Percentiles rank a stretch among this genome's conserved stretches.
phyloP scores from a whole-genome alignment of 768 basidiomycete species.

The Boletus barrowsii region DNA sequence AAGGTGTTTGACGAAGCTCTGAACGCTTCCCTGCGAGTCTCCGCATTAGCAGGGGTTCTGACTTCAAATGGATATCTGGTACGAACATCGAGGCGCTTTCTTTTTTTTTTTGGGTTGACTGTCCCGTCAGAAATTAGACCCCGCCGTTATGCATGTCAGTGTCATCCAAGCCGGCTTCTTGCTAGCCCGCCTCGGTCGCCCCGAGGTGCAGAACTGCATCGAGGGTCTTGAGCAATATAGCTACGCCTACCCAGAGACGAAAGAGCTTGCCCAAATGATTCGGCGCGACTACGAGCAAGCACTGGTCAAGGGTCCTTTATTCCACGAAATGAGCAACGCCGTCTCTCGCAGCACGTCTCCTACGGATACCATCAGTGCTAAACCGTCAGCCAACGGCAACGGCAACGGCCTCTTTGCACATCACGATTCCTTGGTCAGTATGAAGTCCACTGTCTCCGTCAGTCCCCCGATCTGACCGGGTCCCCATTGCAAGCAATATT shows the following conservation, averaged over 20 bases:
- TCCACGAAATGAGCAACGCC: slow-evolving; percentile 41
- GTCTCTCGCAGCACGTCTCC: slow-evolving; percentile 26
- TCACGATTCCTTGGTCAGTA: slow-evolving; percentile 22
- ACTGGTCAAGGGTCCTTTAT: slow-evolving; percentile 34
- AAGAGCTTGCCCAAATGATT: slow-evolving; percentile 71
- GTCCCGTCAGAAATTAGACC: slow-evolving; percentile 61
- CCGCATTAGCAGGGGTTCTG: slow-evolving; percentile 84
- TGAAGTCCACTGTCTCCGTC: background rate
- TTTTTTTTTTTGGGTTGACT: slow-evolving; percentile 10
- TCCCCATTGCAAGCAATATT: slow-evolving; percentile 16
- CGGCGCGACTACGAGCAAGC: slow-evolving; percentile 45
- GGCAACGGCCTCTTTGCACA: slow-evolving; percentile 16
- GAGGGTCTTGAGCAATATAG: slow-evolving; percentile 86
- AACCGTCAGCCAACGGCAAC: slow-evolving; percentile 15
- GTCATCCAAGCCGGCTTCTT: slow-evolving; percentile 81
- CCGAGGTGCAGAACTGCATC: slow-evolving; percentile 81
- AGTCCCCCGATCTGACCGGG: slow-evolving; percentile 12
- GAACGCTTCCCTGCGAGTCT: slow-evolving; percentile 82
- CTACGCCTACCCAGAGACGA: slow-evolving; percentile 82
- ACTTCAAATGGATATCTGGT: slow-evolving; percentile 87
- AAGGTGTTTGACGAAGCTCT: slow-evolving; percentile 79
- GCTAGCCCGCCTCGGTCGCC: slow-evolving; percentile 77
- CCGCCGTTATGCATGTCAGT: slow-evolving; percentile 86
- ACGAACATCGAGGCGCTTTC: slow-evolving; percentile 21
- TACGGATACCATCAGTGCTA: slow-evolving; percentile 10